A percentile compares a stretch with the other conserved stretches of the same genome.
phyloP scores from a whole-genome alignment of 495 filamentous ascomycete genomes.

The Penicillium paradoxum region DNA sequence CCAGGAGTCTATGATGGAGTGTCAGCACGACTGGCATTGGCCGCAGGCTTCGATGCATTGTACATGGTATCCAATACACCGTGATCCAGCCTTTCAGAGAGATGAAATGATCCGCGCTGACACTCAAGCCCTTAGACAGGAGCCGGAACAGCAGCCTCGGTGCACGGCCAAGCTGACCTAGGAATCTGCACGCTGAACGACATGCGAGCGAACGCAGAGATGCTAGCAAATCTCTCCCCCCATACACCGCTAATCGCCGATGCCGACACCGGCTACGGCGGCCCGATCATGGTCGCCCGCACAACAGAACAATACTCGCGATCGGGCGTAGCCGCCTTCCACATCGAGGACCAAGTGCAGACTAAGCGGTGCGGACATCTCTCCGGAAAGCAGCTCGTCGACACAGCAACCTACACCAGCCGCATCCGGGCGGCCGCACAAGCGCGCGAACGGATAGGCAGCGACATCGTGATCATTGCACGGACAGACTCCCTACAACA shows the following conservation, averaged over 20 bases:
- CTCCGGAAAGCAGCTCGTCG: conserved; percentile 58
- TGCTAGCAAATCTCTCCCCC: conserved; percentile 38
- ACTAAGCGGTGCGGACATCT: conserved; percentile 67
- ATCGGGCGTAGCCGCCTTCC: conserved; percentile 62
- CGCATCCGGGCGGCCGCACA: conserved; percentile 55
- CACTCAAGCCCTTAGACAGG: conserved; percentile 45
- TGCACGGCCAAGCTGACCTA: conserved; percentile 63
- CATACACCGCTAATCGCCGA: conserved; percentile 61
- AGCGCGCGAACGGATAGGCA: conserved; percentile 44
- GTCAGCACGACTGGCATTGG: conserved; percentile 59
- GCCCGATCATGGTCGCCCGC: conserved; percentile 58
- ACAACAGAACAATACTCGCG: conserved; percentile 60
- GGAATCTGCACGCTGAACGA: conserved; percentile 52
- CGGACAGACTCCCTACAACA: conserved; percentile 61
- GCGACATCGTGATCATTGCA: conserved; percentile 65
- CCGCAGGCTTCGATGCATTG: conserved; percentile 55
- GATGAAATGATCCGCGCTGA: conserved; percentile 2
- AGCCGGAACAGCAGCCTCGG: conserved; percentile 61
- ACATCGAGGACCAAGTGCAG: conserved; percentile 69
- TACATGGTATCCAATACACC: conserved; percentile 51
- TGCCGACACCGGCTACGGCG: conserved; percentile 65
- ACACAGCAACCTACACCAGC: conserved; percentile 44
- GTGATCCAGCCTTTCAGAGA: background rate
- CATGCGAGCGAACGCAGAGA: conserved; percentile 43
- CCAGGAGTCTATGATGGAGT: conserved; percentile 70